A percentile compares a stretch with the other conserved stretches of the same genome.
Conservation (phyloP, 768 basidiomycete species). For the Saitozyma podzolica region DNA sequence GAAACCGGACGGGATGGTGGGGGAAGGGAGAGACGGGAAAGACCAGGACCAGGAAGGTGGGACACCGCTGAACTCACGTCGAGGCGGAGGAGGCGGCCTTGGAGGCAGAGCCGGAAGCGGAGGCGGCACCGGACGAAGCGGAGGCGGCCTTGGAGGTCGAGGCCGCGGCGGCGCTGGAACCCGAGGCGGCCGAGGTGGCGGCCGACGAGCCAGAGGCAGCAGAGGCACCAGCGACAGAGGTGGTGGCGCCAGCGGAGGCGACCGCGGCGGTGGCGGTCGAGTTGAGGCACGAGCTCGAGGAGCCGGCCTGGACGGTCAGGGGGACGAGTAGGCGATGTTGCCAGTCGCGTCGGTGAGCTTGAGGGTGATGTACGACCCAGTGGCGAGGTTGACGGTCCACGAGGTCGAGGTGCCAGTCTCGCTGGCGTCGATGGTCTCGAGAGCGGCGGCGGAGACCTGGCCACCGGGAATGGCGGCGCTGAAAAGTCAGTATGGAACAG, state of each 20-base stretch:
- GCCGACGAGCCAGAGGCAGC: slow-evolving; percentile 14
- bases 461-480: slow-evolving; percentile 54
- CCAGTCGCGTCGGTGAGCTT: slow-evolving; percentile 46
- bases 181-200: slow-evolving; percentile 10
- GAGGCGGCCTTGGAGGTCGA: slow-evolving; percentile 12
- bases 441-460: slow-evolving; percentile 36
- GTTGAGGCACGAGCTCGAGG: slow-evolving; percentile 30
- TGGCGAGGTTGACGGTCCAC: slow-evolving; percentile 40
- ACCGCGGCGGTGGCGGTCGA: slow-evolving; percentile 10
- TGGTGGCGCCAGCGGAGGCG: slow-evolving; percentile 15
- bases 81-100: slow-evolving; percentile 5
- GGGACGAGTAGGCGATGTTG: slow-evolving; percentile 33
- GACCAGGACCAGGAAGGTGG: neutral
- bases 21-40: neutral
- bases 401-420: slow-evolving; percentile 22
- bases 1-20: too few species aligned
- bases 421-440: slow-evolving; percentile 22
- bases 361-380: slow-evolving; percentile 32
- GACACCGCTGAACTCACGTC: neutral
- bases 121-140: slow-evolving; percentile 6
- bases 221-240: slow-evolving; percentile 15
- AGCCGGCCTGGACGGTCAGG: slow-evolving; percentile 39
- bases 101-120: slow-evolving; percentile 2
- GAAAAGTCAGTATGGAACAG: neutral
- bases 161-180: slow-evolving; percentile 10